A percentile compares a stretch with the other conserved stretches of the same genome.
Conservation (phyloP, 345 rosid species). For the Eutrema japonicum region DNA sequence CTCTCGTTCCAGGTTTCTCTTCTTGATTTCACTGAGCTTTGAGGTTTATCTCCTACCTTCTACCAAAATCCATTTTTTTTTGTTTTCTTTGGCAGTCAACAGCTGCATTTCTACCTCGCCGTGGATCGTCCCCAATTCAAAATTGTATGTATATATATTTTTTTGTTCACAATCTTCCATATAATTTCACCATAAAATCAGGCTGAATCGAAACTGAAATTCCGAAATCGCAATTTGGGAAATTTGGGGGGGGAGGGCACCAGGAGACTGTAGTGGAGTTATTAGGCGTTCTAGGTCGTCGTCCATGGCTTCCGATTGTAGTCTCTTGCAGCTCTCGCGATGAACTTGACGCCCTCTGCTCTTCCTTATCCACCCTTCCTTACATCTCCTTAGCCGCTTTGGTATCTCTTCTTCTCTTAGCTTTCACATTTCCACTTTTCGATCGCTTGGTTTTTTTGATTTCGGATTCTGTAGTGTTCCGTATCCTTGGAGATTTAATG, state of each 20-base stretch:
- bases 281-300: slow-evolving; percentile 67
- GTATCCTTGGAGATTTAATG: not conserved
- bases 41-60: not conserved
- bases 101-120: slow-evolving; percentile 79
- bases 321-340: slow-evolving; percentile 92
- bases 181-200: not conserved
- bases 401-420: slow-evolving; percentile 48
- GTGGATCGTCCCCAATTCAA: slow-evolving; percentile 88
- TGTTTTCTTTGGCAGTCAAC: slow-evolving; percentile 52
- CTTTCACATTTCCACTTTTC: not conserved
- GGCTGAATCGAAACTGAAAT: not conserved
- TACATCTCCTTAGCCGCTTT: slow-evolving; percentile 65
- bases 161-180: not conserved
- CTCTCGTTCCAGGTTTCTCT: slow-evolving; percentile 43
- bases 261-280: slow-evolving; percentile 82
- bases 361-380: slow-evolving; percentile 73
- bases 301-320: slow-evolving; percentile 71
- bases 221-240: not conserved
- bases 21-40: not conserved
- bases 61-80: not conserved
- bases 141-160: slow-evolving; percentile 50
- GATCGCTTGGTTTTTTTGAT: not conserved
- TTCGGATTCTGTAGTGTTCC: not conserved
- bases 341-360: slow-evolving; percentile 87
- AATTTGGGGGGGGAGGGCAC: not conserved